Percentiles rank a stretch among this genome's conserved stretches.
These are phyloP conservation scores for Pichia sp. DNA, from an alignment of 1,139 yeast genomes.

Conservation along the genomic window DNA sequence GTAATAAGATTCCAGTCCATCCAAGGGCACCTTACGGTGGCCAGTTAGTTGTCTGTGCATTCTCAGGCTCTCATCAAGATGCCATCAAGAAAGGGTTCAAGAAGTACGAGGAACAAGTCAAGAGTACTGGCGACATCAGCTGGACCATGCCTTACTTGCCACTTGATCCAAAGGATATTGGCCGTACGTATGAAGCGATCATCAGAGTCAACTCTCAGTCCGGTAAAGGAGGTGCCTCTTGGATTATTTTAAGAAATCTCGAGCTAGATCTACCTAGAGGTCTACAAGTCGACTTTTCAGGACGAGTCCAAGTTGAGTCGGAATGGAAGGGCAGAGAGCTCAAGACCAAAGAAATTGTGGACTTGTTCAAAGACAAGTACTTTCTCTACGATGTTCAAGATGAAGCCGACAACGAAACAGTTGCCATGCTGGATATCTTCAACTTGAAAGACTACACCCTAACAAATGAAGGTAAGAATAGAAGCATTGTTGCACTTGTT, in stretches of 20 bases:
- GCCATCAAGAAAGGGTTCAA: constrained; percentile 95
- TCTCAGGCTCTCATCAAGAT: constrained; percentile 96
- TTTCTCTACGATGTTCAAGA: constrained; percentile 45
- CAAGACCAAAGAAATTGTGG: constrained; percentile 68
- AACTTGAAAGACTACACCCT: constrained; percentile 48
- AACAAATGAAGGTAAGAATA: constrained; percentile 31
- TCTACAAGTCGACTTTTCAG: constrained; percentile 85
- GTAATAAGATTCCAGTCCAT: constrained; percentile 91
- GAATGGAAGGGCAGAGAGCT: constrained; percentile 84
- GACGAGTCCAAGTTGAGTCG: constrained; percentile 75
- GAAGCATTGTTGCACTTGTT: constrained; percentile 49
- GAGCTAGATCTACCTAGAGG: constrained; percentile 92
- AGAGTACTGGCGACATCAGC: constrained; percentile 39
- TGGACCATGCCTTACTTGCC: constrained; percentile 97
- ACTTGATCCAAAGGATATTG: constrained; percentile 92
- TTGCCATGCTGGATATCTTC: constrained; percentile 30
- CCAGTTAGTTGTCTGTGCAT: constrained; percentile 92
- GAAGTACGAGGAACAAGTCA: constrained; percentile 41
- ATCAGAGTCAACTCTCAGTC: constrained; percentile 97
- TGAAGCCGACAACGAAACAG: constrained; percentile 22
- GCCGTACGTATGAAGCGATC: constrained; percentile 95
- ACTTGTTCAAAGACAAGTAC: constrained; percentile 69
- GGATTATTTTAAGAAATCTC: constrained; percentile 85
- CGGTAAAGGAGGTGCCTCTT: constrained; percentile 98
- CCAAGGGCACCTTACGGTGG: constrained; percentile 98